phyloP scores from a whole-genome alignment of 495 filamentous ascomycete species.

The Aspergillus asperescens region DNA sequence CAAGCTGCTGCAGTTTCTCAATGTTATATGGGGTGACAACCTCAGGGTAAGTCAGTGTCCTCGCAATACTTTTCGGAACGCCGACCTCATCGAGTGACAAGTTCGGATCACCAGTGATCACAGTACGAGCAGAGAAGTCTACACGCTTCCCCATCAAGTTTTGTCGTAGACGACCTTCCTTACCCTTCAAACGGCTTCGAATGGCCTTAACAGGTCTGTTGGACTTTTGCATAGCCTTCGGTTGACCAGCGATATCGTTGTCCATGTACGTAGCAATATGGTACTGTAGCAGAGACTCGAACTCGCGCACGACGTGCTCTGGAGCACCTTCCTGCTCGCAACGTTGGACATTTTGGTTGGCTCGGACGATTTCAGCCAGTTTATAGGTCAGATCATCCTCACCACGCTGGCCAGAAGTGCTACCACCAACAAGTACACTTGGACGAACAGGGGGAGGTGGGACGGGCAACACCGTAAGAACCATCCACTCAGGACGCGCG shows the following conservation, averaged over 20 bases:
- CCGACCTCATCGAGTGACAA: conserved; percentile 94
- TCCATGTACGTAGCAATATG: conserved; percentile 99
- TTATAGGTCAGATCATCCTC: conserved; percentile 99
- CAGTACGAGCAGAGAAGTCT: conserved; percentile 98
- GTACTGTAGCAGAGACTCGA: conserved; percentile 89
- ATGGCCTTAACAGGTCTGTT: conserved; percentile 95
- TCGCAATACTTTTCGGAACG: conserved; percentile 83
- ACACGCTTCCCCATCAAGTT: conserved; percentile 99
- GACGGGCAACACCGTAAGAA: conserved; percentile 89
- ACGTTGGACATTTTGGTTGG: conserved; percentile 87
- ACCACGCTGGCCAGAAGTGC: conserved; percentile 77
- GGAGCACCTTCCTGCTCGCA: conserved; percentile 86
- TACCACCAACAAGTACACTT: conserved; percentile 91
- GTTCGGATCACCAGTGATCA: conserved; percentile 98
- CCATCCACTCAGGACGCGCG: conserved; percentile 96
- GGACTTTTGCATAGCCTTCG: conserved; percentile 93
- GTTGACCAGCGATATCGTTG: conserved; percentile 95
- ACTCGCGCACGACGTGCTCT: conserved; percentile 81
- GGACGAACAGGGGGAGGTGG: conserved; percentile 93
- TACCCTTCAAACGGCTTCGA: conserved; percentile 93
- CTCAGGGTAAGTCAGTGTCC: conserved; percentile 89
- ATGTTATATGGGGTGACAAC: conserved; percentile 99
- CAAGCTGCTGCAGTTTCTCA: conserved; percentile 76
- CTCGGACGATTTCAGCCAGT: conserved; percentile 94
- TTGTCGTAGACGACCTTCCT: conserved; percentile 93